phyloP scores from a whole-genome alignment of 192 early-diverging fungal species.

The Rhizophagus clarus region DNA sequence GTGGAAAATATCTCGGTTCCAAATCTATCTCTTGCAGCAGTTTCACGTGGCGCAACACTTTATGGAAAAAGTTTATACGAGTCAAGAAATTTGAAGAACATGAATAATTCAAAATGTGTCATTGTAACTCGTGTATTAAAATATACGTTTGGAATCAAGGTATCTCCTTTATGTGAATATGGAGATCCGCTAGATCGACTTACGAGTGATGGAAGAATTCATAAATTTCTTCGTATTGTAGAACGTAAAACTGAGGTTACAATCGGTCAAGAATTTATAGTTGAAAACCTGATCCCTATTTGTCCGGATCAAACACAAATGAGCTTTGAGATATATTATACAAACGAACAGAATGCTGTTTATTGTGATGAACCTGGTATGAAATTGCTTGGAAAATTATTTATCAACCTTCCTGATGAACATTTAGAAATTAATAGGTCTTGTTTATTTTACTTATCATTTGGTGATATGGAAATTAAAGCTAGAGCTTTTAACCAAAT shows the following conservation, averaged over 20 bases:
- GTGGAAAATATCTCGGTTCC: conserved; percentile 50
- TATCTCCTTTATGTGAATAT: no score
- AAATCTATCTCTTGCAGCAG: conserved; percentile 49
- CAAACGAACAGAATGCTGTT: neutral
- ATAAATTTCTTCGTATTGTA: no score
- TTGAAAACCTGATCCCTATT: no score
- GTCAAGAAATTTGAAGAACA: no score
- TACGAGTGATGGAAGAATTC: no score
- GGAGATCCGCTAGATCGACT: no score
- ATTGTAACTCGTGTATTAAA: no score
- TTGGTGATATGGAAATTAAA: neutral
- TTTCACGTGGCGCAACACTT: conserved; percentile 54
- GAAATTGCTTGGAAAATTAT: neutral
- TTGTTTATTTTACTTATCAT: neutral
- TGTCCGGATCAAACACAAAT: no score
- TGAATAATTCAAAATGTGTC: no score
- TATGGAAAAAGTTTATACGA: conserved; percentile 33
- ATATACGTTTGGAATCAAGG: no score
- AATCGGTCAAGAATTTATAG: no score
- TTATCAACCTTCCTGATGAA: neutral
- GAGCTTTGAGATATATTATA: neutral
- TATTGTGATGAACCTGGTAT: conserved; percentile 11
- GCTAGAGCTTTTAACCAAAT: neutral
- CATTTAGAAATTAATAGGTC: neutral
- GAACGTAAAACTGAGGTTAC: no score